Evolutionary conservation across 148 eudicot species (phyloP), one percentile per base, ranked within the genome.

Genomic region (Mesembryanthemum crystallinum): DNA sequence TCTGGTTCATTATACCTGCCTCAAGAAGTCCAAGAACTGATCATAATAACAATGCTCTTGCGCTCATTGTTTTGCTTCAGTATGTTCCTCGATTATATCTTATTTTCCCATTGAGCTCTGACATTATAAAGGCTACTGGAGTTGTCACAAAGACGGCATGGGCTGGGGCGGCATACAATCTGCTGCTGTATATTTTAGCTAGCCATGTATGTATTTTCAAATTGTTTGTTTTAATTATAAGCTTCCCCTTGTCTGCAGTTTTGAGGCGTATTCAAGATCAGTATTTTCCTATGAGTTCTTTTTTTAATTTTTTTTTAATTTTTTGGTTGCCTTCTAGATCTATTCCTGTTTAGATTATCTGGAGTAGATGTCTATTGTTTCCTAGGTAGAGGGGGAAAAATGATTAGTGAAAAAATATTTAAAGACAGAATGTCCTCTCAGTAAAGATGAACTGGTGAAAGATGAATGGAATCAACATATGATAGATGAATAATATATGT

Each of bases 81-180:
- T 96, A 96, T 84, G 70, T 96, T 82, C 99, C 99, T 21, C 83
- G 99, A 66, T 72, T 96, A 27, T 96, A 96, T 86, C 76, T 92
- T 76, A 92, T 96, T 75, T 96, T 96, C 79, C 99, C 99, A 4
- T 82, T 92, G 79, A 95, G 99, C 78, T 87, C 94, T 23, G 89
- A 95, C 84, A 90, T 95, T 43, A 81, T 96, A 54, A 91, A 96
- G 84, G 97, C 98, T 32, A 96, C 89, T 21, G 98, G 99, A 80
- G 86, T 96, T 71, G 98, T 96, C 84, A 92, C 99, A 65, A 96
- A 92, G 83, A 96, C 98, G 72, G 98, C 98, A 35, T 92, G 99
- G 99, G 99, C 99, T 5, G 99, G 99, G 73, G 98, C 98, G 30
- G 98, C 92, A 71, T 96, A 92, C 83, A 95, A 95, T 85, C 86